These are phyloP conservation scores for Gloeostereum incarnatum DNA, from an alignment of 768 basidiomycete species.

Conservation along the genomic window DNA sequence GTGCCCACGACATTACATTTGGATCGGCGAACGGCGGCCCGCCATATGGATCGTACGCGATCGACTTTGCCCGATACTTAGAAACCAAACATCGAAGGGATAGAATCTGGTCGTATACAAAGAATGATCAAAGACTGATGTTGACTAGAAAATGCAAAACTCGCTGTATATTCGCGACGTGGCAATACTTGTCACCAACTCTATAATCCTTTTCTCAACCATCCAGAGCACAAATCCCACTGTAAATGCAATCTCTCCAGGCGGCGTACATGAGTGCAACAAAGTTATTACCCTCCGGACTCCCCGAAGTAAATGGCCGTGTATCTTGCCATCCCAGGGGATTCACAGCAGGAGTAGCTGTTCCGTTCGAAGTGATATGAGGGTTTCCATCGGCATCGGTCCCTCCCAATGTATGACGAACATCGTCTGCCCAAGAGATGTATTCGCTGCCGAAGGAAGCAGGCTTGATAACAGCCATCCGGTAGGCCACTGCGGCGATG, in stretches of 20 bases:
- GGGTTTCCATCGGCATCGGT: constrained; percentile 4
- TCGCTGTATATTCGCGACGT: too few species aligned
- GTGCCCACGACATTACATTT: too few species aligned
- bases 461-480: constrained; percentile 9
- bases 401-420: constrained; percentile 2
- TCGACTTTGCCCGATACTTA: too few species aligned
- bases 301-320: constrained; percentile 6
- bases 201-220: too few species aligned
- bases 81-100: too few species aligned
- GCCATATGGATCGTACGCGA: too few species aligned
- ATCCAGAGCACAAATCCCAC: constrained; percentile 1
- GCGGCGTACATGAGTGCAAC: constrained; percentile 33
- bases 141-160: too few species aligned
- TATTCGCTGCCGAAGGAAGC: constrained; percentile 1
- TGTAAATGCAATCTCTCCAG: constrained; percentile 17
- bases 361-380: constrained; percentile 7
- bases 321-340: constrained; percentile 8
- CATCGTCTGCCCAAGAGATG: constrained; percentile 6
- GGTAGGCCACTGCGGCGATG: constrained; percentile 7
- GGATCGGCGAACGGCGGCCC: too few species aligned
- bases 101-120: too few species aligned
- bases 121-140: too few species aligned
- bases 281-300: constrained; percentile 34
- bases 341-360: constrained; percentile 7
- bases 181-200: too few species aligned